Evolutionary conservation across 2,329 filamentous ascomycete genomes (phyloP).

Genomic region (Fusarium sp.): DNA sequence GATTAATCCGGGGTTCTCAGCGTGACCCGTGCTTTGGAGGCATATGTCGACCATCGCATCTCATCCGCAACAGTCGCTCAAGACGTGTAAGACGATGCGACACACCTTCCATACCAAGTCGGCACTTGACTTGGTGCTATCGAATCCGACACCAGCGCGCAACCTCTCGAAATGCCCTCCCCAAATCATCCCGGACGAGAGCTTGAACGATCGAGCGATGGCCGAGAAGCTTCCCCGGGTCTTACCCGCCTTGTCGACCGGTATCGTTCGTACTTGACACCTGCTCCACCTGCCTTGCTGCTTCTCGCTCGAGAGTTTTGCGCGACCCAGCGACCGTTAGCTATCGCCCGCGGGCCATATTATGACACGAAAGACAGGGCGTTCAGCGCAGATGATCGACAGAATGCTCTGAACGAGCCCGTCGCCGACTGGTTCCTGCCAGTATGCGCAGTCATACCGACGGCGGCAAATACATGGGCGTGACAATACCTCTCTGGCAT

Average conservation of each 20-base stretch:
- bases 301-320: no score
- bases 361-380: background rate
- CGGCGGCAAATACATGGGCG: accelerated
- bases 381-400: background rate
- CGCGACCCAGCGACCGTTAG: background rate
- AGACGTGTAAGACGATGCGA: background rate
- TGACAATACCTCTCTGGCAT: accelerated
- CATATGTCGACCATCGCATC: accelerated
- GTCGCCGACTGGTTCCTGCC: accelerated
- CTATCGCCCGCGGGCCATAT: no score
- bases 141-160: accelerated
- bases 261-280: accelerated
- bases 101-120: accelerated
- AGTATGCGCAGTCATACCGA: accelerated
- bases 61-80: background rate
- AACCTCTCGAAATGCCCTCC: accelerated
- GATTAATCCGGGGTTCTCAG: background rate
- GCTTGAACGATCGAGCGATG: accelerated
- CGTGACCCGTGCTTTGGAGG: accelerated
- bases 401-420: background rate
- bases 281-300: background rate
- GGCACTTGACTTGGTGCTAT: accelerated
- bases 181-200: accelerated
- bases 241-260: accelerated
- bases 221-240: accelerated